Base-by-base conservation (phyloP, 139 green algal species). In the Gonium pectorale region DNA sequence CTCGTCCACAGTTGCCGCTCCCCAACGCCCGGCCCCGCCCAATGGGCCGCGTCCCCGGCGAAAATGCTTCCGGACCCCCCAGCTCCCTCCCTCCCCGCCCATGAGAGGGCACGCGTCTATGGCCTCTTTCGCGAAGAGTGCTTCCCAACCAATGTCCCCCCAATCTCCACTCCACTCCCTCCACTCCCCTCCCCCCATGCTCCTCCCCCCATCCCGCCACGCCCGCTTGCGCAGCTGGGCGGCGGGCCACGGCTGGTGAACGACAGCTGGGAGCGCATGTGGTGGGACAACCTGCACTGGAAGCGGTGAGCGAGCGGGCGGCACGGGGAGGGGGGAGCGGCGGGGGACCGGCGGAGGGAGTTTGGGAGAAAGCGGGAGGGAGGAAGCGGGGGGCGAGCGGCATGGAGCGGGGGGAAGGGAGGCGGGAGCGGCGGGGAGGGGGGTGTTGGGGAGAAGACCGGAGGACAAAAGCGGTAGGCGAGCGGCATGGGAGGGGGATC, bases 221-320 rank as follows among this genome's bases (percentile, higher is more conserved):
- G 29, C 17, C 26, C 43, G 15, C n/a, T 29, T 43, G 13, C 46
- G 64, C 82, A 92, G 85, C 4, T 93, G 66, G 86, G 86, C 49
- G 90, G 92, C 67, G 92, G 91, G 22, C 85, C 84, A 9, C 75
- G 82, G 49, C 72, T 49, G 29, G 85, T 90, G 15, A 94, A 87
- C 40, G 87, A 96, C 86, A 93, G 86, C 69, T 96, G 93, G 93
- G 93, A 95, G 88, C 90, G 93, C 43, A 97, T 94, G 94, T 96
- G 93, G 89, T 91, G 90, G 89, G 86, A 91, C 81, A 92, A 97
- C 83, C 83, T 97, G 82, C 91, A 95, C 90, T 95, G 93, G 91
- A 96, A 96, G 90, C 85, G 93, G 79, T 94, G 70, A 54, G 83
- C 1, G 33, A 17, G 35, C 7, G 33, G n/a, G 35, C 82, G 96